A percentile compares a stretch with the other conserved stretches of the same genome.
phyloP scores from a whole-genome alignment of 2,329 filamentous ascomycete species.

The Scopulariopsis brevicaulis region DNA sequence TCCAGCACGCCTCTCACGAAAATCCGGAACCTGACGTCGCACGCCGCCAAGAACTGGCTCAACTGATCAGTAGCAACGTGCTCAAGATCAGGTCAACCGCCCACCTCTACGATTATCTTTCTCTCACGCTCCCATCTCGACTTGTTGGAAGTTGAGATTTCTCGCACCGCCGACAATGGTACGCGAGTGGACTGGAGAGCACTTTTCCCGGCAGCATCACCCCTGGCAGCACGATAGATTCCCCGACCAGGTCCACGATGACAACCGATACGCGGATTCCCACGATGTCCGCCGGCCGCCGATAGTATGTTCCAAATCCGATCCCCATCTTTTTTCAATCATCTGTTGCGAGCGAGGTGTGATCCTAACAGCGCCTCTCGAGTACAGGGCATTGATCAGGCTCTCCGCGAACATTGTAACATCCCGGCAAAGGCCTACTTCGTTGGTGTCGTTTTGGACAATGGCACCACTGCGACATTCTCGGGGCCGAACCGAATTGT shows the following conservation, averaged over 20 bases:
- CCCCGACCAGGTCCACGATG: neutral
- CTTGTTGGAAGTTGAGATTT: neutral
- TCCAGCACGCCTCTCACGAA: neutral
- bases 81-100: neutral
- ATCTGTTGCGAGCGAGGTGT: neutral
- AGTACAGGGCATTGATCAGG: slow-evolving; percentile 35
- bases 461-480: slow-evolving; percentile 32
- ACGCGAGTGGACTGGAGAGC: slow-evolving; percentile 3
- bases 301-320: neutral
- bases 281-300: slow-evolving; percentile 2
- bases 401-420: slow-evolving; percentile 37
- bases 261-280: neutral
- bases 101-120: neutral
- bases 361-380: neutral
- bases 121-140: neutral
- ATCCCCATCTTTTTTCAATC: neutral
- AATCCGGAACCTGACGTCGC: neutral
- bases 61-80: neutral
- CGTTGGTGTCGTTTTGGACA: slow-evolving; percentile 36
- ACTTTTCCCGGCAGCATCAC: neutral
- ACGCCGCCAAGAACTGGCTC: neutral
- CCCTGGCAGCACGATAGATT: slow-evolving; percentile 3
- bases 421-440: slow-evolving; percentile 41
- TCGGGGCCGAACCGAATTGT: slow-evolving; percentile 28
- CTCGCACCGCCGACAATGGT: slow-evolving; percentile 1